These are phyloP conservation scores for Rusavskia elegans DNA, from an alignment of 495 filamentous ascomycete genomes.

Conservation along the genomic window DNA sequence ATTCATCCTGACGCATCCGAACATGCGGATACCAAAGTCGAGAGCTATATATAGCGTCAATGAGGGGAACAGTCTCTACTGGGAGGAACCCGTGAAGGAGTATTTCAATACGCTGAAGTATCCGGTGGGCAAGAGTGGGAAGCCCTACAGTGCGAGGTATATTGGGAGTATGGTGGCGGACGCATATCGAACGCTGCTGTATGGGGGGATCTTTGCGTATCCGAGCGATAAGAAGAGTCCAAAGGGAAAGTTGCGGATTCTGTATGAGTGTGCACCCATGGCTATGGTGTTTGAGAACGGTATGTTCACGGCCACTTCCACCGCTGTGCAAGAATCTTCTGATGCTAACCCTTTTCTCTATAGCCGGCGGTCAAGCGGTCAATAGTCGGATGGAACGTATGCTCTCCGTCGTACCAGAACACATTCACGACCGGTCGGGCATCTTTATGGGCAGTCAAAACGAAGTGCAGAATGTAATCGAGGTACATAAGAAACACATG, in stretches of 20 bases:
- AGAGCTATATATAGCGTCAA: slow-evolving; percentile 94
- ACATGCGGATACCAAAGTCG: slow-evolving; percentile 72
- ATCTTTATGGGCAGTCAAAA: slow-evolving; percentile 92
- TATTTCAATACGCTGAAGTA: slow-evolving; percentile 84
- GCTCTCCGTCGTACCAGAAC: slow-evolving; percentile 75
- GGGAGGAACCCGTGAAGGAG: slow-evolving; percentile 73
- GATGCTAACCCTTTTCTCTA: slow-evolving; percentile 1
- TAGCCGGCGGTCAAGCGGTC: slow-evolving; percentile 79
- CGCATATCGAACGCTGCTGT: slow-evolving; percentile 87
- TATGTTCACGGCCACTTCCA: slow-evolving; percentile 24
- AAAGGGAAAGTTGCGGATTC: slow-evolving; percentile 91
- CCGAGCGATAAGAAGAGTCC: slow-evolving; percentile 94
- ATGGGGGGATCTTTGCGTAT: slow-evolving; percentile 95
- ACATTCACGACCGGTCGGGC: slow-evolving; percentile 89
- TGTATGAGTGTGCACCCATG: slow-evolving; percentile 99
- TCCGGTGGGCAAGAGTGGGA: slow-evolving; percentile 48
- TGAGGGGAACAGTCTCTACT: slow-evolving; percentile 93
- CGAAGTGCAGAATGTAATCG: slow-evolving; percentile 91
- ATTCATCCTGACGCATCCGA: slow-evolving; percentile 93
- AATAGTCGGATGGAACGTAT: slow-evolving; percentile 80
- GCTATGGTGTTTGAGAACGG: slow-evolving; percentile 98
- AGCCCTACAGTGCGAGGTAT: slow-evolving; percentile 89
- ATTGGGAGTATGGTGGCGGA: slow-evolving; percentile 98
- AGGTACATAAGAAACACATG: slow-evolving; percentile 36
- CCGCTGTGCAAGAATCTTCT: not conserved